Evolutionary conservation across 331 rosid species (phyloP), one percentile per base, ranked within the genome.

Genomic region (Malus hybrid): DNA sequence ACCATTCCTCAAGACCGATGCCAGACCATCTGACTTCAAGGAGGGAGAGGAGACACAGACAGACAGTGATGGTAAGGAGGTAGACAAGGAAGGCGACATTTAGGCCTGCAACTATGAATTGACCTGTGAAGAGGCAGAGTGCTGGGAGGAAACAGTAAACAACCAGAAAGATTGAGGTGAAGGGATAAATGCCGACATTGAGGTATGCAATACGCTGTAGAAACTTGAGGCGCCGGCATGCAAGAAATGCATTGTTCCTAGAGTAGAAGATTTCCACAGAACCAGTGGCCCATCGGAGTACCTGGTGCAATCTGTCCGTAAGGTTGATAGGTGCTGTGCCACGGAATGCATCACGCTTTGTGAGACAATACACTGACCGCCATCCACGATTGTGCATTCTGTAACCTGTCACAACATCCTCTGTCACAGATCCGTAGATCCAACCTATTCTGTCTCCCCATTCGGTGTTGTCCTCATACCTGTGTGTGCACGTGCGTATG

Each of bases 301-400:
- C 97, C 59, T 91, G 97, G 83, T 91, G 95, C 5, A 91, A 87
- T 0, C 95, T 87, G 59, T 91, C 97, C 0, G 97, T 91, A 31
- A 91, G 91, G 67, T 91, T 91, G 73, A 91, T 91, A 0, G 97
- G 97, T 12, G 97, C 95, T 0, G 95, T 82, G 55, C 95, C 97
- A 0, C 89, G 95, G 76, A 91, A 91, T 13, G 95, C 95, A 5
- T 91, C 97, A 2, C 95, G 87, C 76, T 85, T 91, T 10, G 97
- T 91, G 65, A 91, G 48, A 81, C 97, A 91, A 69, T 91, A 91
- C 31, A 89, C 77, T 0, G 97, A 91, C 74, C 95, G 77, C 97
- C 97, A 91, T 6, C 97, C 97, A 5, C 95, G 91, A 61, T 91
- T 91, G 80, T 91, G 97, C 97, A 91, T 91, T 16, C 97, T 61